phyloP scores from a whole-genome alignment of 2,329 filamentous ascomycete genomes.

The Pseudohalonectria lignicola region DNA sequence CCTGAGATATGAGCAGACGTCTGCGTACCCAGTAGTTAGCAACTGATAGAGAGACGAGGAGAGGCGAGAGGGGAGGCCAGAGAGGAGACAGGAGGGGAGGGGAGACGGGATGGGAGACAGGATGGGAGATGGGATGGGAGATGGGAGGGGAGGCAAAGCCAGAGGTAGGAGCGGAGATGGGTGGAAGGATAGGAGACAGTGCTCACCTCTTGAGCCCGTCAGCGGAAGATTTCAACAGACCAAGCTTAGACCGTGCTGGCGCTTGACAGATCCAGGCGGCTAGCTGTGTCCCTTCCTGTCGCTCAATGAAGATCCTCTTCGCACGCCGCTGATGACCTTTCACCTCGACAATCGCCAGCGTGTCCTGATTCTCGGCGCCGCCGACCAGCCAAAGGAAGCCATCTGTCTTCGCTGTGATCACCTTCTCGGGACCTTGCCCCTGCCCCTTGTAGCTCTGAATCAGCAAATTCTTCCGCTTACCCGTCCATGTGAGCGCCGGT shows the following conservation, averaged over 20 bases:
- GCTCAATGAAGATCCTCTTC: neutral
- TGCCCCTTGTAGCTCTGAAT: neutral
- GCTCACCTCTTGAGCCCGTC: neutral
- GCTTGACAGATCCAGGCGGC: neutral
- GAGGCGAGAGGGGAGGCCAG: no score
- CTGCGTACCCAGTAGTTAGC: no score
- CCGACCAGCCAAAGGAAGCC: neutral
- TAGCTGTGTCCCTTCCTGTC: neutral
- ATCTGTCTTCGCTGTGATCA: neutral
- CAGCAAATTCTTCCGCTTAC: neutral
- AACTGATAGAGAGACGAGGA: no score
- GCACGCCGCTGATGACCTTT: neutral
- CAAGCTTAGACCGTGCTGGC: neutral
- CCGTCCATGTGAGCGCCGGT: neutral
- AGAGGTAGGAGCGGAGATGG: no score
- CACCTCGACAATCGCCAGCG: neutral
- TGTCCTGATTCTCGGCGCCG: no score
- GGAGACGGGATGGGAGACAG: no score
- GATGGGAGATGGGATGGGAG: no score
- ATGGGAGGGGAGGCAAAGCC: no score
- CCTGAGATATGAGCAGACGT: neutral
- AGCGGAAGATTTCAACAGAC: neutral
- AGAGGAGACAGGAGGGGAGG: no score
- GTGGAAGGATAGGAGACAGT: no score
- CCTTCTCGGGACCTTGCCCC: neutral